Conservation (phyloP, 805 yeast species). For the Starmerella khaoyaiensis region DNA sequence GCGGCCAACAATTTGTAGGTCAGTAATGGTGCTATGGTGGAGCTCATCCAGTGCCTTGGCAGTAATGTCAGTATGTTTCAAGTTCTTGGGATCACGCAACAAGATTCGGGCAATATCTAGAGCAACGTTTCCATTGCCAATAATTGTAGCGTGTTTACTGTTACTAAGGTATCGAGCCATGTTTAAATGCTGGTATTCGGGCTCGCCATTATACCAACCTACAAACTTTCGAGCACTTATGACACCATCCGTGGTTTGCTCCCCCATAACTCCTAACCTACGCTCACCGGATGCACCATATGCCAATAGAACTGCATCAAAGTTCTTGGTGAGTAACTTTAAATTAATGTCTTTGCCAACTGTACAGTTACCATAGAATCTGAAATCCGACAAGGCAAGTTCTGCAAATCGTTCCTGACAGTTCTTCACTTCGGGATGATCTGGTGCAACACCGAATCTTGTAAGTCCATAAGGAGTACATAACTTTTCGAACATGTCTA, state of each 20-base stretch:
- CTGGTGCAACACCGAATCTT: conserved; percentile 97
- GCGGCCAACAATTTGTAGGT: conserved; percentile 67
- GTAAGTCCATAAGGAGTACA: conserved; percentile 90
- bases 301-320: conserved; percentile 64
- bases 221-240: conserved; percentile 76
- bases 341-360: conserved; percentile 54
- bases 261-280: conserved; percentile 45
- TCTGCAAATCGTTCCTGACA: conserved; percentile 57
- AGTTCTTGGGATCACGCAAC: conserved; percentile 43
- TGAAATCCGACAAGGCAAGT: conserved; percentile 32
- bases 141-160: conserved; percentile 54
- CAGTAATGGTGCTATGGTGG: conserved; percentile 40
- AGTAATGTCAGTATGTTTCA: conserved; percentile 64
- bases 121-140: conserved; percentile 98
- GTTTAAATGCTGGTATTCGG: conserved; percentile 37
- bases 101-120: conserved; percentile 76
- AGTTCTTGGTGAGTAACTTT: conserved; percentile 37
- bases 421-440: conserved; percentile 86
- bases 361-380: conserved; percentile 57
- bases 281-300: conserved; percentile 63
- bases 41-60: conserved; percentile 45
- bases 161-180: conserved; percentile 42
- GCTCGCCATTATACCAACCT: conserved; percentile 93
- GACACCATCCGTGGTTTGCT: conserved; percentile 42
- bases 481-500: conserved; percentile 69